Base-by-base conservation (phyloP, 2,329 filamentous ascomycete species). In the Mycosphaerella arachidis region DNA sequence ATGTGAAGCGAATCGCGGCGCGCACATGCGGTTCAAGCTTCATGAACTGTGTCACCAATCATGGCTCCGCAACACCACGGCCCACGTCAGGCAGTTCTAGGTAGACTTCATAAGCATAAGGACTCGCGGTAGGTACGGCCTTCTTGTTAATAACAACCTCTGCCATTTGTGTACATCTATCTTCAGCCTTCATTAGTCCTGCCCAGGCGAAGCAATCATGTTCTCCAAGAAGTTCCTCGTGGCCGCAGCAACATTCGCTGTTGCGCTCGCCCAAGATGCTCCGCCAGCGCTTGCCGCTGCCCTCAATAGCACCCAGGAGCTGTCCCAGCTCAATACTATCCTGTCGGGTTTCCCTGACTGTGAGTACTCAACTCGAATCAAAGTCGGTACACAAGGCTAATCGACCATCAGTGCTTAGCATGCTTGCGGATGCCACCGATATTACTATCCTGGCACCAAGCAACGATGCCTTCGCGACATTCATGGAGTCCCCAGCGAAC, bases 371-470 rank as follows among this genome's bases (percentile, higher is more conserved):
- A 35, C 12, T 46, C 48, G 18, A 24, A 35, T 30, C 31, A 12
- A 10, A 31, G n/a, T 9, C 10, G 0, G 4, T 20, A 6, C 13
- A 24, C n/a, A 27, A 24, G n/a, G 6, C 33, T 55, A 31, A 45
- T 55, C 24, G 12, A 2, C 8, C 57, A 37, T 62, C 68, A 50
- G 70, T 73, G 5, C 68, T 77, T 27, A 55, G 63, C 3, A 70
- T 53, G 1, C 60, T 66, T 27, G 68, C 33, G 69, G 74, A 58
- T 74, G 20, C 73, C 70, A 20, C 67, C 13, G 84, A 86, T 67
- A 75, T 86, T 59, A 87, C 85, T 6, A 73, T 86, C 40, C 77
- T 86, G 6, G 84, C 84, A 0, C 84, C 84, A 0, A 80, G 75
- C 68, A 84, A 86, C 67, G 68, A 78, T 10, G 83, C 82, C 0